phyloP scores from a whole-genome alignment of 306 rosid genomes.

The Begonia loranthoides region DNA sequence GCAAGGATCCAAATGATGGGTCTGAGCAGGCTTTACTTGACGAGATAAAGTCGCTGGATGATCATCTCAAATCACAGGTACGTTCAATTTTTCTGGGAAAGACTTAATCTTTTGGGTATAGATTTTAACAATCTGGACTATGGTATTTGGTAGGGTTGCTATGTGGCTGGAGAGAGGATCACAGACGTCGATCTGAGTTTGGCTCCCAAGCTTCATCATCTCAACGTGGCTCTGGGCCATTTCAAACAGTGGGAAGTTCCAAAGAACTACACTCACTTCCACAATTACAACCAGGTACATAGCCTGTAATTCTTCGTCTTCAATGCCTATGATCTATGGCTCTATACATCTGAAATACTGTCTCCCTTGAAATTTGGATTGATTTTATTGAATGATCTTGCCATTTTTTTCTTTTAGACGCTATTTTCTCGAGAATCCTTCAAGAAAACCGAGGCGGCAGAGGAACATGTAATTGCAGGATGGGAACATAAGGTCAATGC shows the following conservation, averaged over 20 bases:
- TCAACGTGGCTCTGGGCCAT: slow-evolving; percentile 59
- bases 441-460: slow-evolving; percentile 39
- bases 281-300: slow-evolving; percentile 46
- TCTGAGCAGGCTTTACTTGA: slow-evolving; percentile 64
- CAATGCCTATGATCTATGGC: not conserved
- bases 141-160: slow-evolving; percentile 52
- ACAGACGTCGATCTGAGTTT: slow-evolving; percentile 76
- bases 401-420: slow-evolving; percentile 26
- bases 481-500: slow-evolving; percentile 77
- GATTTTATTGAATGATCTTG: slow-evolving; percentile 1
- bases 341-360: not conserved
- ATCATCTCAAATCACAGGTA: slow-evolving; percentile 78
- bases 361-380: slow-evolving; percentile 3
- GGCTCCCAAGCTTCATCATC: slow-evolving; percentile 87
- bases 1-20: slow-evolving; percentile 79
- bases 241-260: slow-evolving; percentile 86
- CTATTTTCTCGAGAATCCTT: slow-evolving; percentile 54
- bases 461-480: slow-evolving; percentile 56
- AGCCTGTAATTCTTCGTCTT: too few relatives aligned
- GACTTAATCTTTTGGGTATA: not conserved
- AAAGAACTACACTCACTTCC: slow-evolving; percentile 28
- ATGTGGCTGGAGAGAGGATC: slow-evolving; percentile 71
- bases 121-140: slow-evolving; percentile 9
- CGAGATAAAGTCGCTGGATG: slow-evolving; percentile 65
- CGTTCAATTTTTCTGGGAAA: slow-evolving; percentile 2